Percentiles rank a stretch among this genome's conserved stretches.
phyloP scores from a whole-genome alignment of 768 basidiomycete species.

The Tricholoma hemisulphureum region DNA sequence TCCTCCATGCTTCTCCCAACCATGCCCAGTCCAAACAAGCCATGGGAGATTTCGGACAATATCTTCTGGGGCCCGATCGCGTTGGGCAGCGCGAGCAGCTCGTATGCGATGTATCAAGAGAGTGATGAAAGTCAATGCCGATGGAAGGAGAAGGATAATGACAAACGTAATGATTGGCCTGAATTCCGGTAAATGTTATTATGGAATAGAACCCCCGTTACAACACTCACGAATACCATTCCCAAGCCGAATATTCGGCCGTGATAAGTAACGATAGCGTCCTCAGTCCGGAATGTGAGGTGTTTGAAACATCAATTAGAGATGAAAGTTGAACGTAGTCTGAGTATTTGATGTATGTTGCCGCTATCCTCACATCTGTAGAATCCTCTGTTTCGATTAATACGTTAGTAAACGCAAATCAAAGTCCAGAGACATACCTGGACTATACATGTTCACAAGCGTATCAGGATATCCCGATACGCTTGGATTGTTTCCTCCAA shows the following conservation, averaged over 20 bases:
- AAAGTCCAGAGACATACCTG: conserved; percentile 48
- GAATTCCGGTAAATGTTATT: conserved; percentile 9
- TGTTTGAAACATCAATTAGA: conserved; percentile 73
- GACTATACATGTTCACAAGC: conserved; percentile 90
- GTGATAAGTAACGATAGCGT: conserved; percentile 77
- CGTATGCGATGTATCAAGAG: conserved; percentile 88
- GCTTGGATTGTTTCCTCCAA: conserved; percentile 78
- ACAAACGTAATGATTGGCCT: conserved; percentile 86
- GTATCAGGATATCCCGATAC: conserved; percentile 67
- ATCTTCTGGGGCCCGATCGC: conserved; percentile 81
- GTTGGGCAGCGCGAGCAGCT: conserved; percentile 74
- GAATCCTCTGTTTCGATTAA: conserved; percentile 61
- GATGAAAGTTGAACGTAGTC: conserved; percentile 70
- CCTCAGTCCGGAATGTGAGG: conserved; percentile 72
- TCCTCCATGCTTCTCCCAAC: conserved; percentile 77
- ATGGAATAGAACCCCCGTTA: conserved; percentile 7
- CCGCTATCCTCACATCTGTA: conserved; percentile 78
- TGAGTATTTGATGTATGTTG: conserved; percentile 84
- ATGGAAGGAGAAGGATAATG: conserved; percentile 86
- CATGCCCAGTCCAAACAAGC: conserved; percentile 76
- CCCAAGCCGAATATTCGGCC: conserved; percentile 80
- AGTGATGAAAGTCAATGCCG: conserved; percentile 83
- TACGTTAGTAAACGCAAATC: conserved; percentile 3
- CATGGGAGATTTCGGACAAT: conserved; percentile 78
- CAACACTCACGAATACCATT: conserved; percentile 82